Conservation (phyloP, 2,329 filamentous ascomycete genomes). For the Botrytis fragariae region DNA sequence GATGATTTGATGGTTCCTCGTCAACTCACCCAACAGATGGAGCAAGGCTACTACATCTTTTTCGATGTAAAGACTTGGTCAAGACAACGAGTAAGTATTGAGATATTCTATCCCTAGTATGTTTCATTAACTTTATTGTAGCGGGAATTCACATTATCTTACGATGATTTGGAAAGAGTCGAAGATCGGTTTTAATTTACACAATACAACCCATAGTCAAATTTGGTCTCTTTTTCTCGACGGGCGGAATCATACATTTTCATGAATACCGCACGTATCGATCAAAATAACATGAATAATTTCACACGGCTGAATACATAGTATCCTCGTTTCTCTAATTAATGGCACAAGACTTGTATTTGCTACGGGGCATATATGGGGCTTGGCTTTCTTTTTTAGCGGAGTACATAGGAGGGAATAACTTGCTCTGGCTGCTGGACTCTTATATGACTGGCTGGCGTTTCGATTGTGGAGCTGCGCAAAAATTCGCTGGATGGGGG, state of each 20-base stretch:
- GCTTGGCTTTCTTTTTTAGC: conserved; percentile 27
- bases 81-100: conserved; percentile 57
- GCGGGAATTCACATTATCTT: conserved; percentile 61
- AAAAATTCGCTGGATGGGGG: background rate
- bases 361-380: conserved; percentile 21
- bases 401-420: conserved; percentile 10
- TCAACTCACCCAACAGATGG: conserved; percentile 55
- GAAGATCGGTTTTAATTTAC: conserved; percentile 27
- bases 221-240: background rate
- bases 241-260: background rate
- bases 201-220: background rate
- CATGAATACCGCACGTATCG: conserved; percentile 4
- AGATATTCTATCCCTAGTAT: background rate
- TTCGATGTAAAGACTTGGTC: conserved; percentile 63
- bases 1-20: conserved; percentile 65
- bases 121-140: conserved; percentile 34
- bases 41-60: conserved; percentile 65
- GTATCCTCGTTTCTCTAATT: conserved; percentile 4
- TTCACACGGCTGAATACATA: background rate
- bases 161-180: conserved; percentile 57
- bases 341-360: conserved; percentile 17
- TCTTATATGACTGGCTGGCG: conserved; percentile 13
- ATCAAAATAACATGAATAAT: background rate
- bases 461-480: conserved; percentile 8
- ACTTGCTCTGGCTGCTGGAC: conserved; percentile 13